These are phyloP conservation scores for Curvularia sp. DNA, from an alignment of 2,329 filamentous ascomycete genomes.

Conservation along the genomic window DNA sequence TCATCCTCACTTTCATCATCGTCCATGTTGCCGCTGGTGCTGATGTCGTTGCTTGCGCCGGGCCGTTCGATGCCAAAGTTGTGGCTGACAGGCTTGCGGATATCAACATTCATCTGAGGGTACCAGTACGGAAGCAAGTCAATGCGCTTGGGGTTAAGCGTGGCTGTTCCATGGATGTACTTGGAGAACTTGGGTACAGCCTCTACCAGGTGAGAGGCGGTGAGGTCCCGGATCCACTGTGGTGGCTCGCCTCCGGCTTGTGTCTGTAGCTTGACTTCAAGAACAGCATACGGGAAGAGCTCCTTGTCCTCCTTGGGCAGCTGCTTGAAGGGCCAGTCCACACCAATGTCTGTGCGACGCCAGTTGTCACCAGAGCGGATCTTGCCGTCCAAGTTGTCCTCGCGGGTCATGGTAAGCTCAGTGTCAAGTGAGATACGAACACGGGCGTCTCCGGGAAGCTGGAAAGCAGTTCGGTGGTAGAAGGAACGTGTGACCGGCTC, in stretches of 20 bases:
- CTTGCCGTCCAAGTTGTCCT: constrained; percentile 89
- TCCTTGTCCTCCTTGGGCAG: constrained; percentile 84
- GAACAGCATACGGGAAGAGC: constrained; percentile 91
- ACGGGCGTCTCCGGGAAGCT: constrained; percentile 92
- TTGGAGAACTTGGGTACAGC: constrained; percentile 99
- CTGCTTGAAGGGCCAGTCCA: constrained; percentile 93
- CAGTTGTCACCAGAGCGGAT: constrained; percentile 84
- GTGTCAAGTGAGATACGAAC: constrained; percentile 97
- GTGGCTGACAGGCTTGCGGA: constrained; percentile 87
- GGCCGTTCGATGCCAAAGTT: constrained; percentile 89
- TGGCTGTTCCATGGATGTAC: constrained; percentile 94
- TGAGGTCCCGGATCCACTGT: constrained; percentile 94
- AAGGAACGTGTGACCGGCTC: constrained; percentile 92
- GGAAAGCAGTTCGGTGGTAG: constrained; percentile 97
- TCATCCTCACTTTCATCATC: constrained; percentile 76
- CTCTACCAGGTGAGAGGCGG: constrained; percentile 91
- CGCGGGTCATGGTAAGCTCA: constrained; percentile 91
- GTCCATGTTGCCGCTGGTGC: constrained; percentile 78
- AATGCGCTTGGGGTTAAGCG: constrained; percentile 85
- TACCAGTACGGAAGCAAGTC: constrained; percentile 95
- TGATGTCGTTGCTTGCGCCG: constrained; percentile 74
- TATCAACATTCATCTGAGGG: constrained; percentile 97
- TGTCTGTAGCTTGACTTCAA: constrained; percentile 98
- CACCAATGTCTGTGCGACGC: constrained; percentile 95
- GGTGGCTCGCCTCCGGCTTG: constrained; percentile 94